phyloP scores from a whole-genome alignment of 2,329 filamentous ascomycete species.

The Talaromyces sp. region DNA sequence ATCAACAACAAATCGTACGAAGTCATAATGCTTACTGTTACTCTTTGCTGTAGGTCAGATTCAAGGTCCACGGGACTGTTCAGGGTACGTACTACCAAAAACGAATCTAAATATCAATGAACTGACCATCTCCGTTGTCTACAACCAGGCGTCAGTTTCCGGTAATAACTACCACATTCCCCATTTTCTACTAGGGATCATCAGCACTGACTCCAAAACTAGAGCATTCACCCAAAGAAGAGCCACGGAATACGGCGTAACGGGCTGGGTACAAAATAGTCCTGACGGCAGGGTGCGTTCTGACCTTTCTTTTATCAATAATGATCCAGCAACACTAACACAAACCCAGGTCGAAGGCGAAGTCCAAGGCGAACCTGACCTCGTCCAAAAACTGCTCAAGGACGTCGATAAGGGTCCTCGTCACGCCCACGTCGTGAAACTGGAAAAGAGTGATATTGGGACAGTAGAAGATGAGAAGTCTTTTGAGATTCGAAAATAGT shows the following conservation, averaged over 20 bases:
- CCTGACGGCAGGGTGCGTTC: constrained; percentile 39
- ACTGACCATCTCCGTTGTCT: background rate
- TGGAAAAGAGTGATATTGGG: constrained; percentile 65
- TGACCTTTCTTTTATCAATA: background rate
- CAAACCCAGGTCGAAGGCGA: constrained; percentile 73
- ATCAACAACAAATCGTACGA: too few species aligned
- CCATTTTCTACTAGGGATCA: background rate
- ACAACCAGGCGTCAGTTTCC: constrained; percentile 46
- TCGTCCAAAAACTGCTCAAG: constrained; percentile 64
- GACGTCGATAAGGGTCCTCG: constrained; percentile 70
- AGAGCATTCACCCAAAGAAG: constrained; percentile 42
- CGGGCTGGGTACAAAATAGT: constrained; percentile 47
- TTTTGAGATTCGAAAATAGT: constrained; percentile 51
- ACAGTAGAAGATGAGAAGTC: constrained; percentile 61
- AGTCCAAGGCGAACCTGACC: constrained; percentile 67
- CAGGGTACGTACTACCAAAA: constrained; percentile 52
- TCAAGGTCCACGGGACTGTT: constrained; percentile 59
- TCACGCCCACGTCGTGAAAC: constrained; percentile 65
- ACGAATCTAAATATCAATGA: too few species aligned
- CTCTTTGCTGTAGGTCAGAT: constrained; percentile 28
- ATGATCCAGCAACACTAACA: background rate
- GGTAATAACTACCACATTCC: constrained; percentile 29
- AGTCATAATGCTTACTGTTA: background rate
- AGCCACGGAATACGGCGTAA: constrained; percentile 41
- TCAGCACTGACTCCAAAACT: background rate